A percentile compares a stretch with the other conserved stretches of the same genome.
phyloP scores from a whole-genome alignment of 495 filamentous ascomycete species.

The Xylaria flabelliformis region DNA sequence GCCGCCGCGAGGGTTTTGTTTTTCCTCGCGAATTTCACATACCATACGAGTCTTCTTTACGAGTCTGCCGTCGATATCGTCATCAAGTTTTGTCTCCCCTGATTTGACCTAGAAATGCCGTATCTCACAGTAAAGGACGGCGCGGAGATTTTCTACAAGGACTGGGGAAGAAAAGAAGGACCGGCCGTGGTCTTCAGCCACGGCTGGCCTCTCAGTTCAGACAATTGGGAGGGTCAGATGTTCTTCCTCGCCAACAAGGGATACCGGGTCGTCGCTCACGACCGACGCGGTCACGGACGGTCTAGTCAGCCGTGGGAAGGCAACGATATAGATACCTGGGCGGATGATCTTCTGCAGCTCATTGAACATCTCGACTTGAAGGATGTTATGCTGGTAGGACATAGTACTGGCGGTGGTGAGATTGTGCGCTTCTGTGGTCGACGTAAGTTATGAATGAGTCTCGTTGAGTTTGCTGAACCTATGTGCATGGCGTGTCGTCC shows the following conservation, averaged over 20 bases:
- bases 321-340: constrained; percentile 1
- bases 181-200: background rate
- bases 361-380: background rate
- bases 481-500: background rate
- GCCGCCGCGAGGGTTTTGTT: background rate
- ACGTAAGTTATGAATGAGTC: background rate
- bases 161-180: background rate
- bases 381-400: background rate
- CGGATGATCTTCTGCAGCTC: background rate
- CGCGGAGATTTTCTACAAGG: background rate
- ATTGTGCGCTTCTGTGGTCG: background rate
- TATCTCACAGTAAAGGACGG: background rate
- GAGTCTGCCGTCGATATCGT: background rate
- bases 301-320: background rate
- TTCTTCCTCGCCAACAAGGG: background rate
- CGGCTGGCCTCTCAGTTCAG: background rate
- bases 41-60: background rate
- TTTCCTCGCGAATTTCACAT: background rate
- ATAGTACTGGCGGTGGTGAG: background rate
- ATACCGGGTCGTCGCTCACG: background rate
- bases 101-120: background rate
- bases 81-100: background rate
- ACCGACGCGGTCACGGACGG: background rate
- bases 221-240: background rate
- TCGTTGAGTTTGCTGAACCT: background rate